These are phyloP conservation scores for Cajanus cajan DNA, from an alignment of 306 rosid species.

Conservation along the genomic window DNA sequence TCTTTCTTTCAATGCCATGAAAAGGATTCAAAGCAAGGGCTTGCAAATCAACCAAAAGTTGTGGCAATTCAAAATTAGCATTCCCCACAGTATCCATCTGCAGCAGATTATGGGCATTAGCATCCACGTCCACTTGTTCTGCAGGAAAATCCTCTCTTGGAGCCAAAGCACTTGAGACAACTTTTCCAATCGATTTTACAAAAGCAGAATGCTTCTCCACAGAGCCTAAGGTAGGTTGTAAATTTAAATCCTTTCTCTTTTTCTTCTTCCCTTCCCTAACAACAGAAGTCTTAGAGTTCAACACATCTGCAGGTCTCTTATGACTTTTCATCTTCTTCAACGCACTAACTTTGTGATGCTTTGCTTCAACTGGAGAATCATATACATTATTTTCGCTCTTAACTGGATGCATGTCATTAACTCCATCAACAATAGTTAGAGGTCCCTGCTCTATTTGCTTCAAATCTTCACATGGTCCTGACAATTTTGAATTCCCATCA, in stretches of 20 bases:
- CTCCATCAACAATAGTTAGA: conserved; percentile 33
- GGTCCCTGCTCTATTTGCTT: conserved; percentile 33
- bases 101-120: conserved; percentile 25
- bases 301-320: conserved; percentile 58
- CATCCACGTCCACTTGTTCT: conserved; percentile 44
- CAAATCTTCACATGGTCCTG: neutral
- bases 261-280: conserved; percentile 66
- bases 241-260: conserved; percentile 48
- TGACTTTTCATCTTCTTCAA: conserved; percentile 55
- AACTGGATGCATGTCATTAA: conserved; percentile 9
- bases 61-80: conserved; percentile 51
- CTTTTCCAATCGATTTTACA: conserved; percentile 43
- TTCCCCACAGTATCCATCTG: conserved; percentile 35
- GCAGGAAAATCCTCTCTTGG: conserved; percentile 43
- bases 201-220: conserved; percentile 41
- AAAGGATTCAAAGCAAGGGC: conserved; percentile 84
- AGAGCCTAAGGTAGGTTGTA: conserved; percentile 43
- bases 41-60: conserved; percentile 68
- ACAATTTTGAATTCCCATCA: conserved; percentile 25
- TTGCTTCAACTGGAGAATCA: conserved; percentile 22
- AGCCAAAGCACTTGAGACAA: neutral
- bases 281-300: conserved; percentile 38
- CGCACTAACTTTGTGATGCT: conserved; percentile 37
- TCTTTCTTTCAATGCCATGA: conserved; percentile 61
- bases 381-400: neutral